phyloP scores from a whole-genome alignment of 2,329 filamentous ascomycete species.

The Curvularia eragrostidis region DNA sequence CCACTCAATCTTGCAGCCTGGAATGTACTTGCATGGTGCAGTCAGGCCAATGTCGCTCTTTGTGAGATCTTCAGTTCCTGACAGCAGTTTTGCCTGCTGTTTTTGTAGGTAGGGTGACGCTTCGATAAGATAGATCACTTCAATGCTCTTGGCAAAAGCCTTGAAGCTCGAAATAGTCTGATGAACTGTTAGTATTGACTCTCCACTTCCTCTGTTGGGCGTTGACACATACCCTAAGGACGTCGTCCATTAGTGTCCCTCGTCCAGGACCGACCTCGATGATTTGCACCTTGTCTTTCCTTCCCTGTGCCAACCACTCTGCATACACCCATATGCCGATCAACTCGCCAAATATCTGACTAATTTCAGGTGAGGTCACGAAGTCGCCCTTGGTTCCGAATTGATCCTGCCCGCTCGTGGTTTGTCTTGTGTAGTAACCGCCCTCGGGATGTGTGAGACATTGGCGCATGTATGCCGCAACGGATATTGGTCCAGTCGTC shows the following conservation, averaged over 20 bases:
- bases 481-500: conserved; percentile 87
- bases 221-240: conserved; percentile 73
- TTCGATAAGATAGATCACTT: conserved; percentile 92
- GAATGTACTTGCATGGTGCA: conserved; percentile 76
- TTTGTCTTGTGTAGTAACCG: conserved; percentile 87
- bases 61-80: conserved; percentile 71
- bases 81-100: conserved; percentile 81
- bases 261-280: conserved; percentile 94
- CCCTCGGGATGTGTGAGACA: conserved; percentile 89
- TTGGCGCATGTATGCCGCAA: conserved; percentile 98
- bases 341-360: conserved; percentile 94
- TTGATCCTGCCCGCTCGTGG: conserved; percentile 73
- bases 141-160: conserved; percentile 74
- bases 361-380: conserved; percentile 96
- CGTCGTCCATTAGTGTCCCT: conserved; percentile 96
- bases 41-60: conserved; percentile 76
- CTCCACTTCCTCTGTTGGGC: background rate
- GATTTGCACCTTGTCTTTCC: conserved; percentile 76
- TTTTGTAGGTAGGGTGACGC: conserved; percentile 81
- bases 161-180: conserved; percentile 87
- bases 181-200: conserved; percentile 18
- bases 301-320: conserved; percentile 94
- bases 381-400: conserved; percentile 96
- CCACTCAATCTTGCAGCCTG: conserved; percentile 79
- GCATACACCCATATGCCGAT: conserved; percentile 93